phyloP scores from a whole-genome alignment of 306 rosid genomes.

The Benincasa hispida region DNA sequence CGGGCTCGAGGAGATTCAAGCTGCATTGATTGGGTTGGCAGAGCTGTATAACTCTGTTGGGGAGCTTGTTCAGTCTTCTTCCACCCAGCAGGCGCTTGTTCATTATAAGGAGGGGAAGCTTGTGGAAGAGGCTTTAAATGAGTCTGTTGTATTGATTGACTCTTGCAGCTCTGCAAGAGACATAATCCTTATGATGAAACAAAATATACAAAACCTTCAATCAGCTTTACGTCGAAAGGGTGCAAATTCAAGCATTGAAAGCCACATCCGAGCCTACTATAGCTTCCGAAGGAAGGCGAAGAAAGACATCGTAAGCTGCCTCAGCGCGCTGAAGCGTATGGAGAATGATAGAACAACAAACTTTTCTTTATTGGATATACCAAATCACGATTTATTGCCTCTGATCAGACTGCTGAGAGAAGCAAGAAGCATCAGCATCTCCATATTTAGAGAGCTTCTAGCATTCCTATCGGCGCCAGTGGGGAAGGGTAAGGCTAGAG shows the following conservation, averaged over 20 bases:
- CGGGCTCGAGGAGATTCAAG: constrained; percentile 30
- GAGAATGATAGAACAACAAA: constrained; percentile 19
- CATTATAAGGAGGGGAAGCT: constrained; percentile 21
- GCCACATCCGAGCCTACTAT: constrained; percentile 28
- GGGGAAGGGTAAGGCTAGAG: constrained; percentile 22
- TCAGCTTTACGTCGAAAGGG: constrained; percentile 52
- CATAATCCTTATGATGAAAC: constrained; percentile 22
- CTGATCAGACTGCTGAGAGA: constrained; percentile 38
- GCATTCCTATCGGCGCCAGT: constrained; percentile 37
- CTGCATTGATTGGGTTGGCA: constrained; percentile 38
- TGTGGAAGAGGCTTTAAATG: constrained; percentile 37
- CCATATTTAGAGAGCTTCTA: constrained; percentile 29
- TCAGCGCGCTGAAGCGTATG: constrained; percentile 34
- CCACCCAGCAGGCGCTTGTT: constrained; percentile 37
- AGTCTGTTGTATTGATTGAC: constrained; percentile 41
- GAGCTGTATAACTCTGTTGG: constrained; percentile 46
- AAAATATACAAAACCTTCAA: constrained; percentile 33
- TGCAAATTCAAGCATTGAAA: constrained; percentile 28
- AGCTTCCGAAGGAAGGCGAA: constrained; percentile 46
- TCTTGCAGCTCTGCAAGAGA: constrained; percentile 46
- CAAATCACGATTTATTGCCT: constrained; percentile 20
- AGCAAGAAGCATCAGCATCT: constrained; percentile 28
- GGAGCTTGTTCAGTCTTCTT: constrained; percentile 39
- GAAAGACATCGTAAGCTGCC: constrained; percentile 35
- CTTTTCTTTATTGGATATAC: constrained; percentile 10